phyloP scores from a whole-genome alignment of 306 rosid species.

The Dalbergia cultrata region DNA sequence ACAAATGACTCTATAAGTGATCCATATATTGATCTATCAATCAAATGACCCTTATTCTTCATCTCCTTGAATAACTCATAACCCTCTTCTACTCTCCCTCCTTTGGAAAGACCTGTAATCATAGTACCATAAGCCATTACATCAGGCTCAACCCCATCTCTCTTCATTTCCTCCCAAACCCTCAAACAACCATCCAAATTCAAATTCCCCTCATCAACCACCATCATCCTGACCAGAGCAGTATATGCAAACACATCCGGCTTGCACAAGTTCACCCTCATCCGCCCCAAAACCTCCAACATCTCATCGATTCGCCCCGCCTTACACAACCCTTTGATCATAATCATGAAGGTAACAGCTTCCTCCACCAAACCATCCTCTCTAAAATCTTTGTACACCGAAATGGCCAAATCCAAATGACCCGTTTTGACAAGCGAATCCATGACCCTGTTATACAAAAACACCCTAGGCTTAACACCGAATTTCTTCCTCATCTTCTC shows the following conservation, averaged over 20 bases:
- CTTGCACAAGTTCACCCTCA: slow-evolving; percentile 78
- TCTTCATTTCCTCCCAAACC: slow-evolving; percentile 89
- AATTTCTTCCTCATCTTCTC: slow-evolving; percentile 78
- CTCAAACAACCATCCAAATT: slow-evolving; percentile 71
- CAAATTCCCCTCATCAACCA: slow-evolving; percentile 64
- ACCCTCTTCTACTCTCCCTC: slow-evolving; percentile 69
- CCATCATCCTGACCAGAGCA: slow-evolving; percentile 62
- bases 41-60: slow-evolving; percentile 75
- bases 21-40: slow-evolving; percentile 80
- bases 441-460: slow-evolving; percentile 78
- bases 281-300: slow-evolving; percentile 64
- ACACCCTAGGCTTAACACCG: slow-evolving; percentile 78
- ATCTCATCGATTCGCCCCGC: slow-evolving; percentile 70
- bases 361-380: slow-evolving; percentile 78
- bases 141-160: slow-evolving; percentile 66
- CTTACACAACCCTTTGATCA: slow-evolving; percentile 82
- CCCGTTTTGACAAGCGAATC: slow-evolving; percentile 72
- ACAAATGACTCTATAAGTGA: slow-evolving; percentile 76
- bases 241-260: slow-evolving; percentile 90
- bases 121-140: slow-evolving; percentile 82
- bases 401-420: slow-evolving; percentile 70
- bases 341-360: slow-evolving; percentile 78
- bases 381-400: slow-evolving; percentile 73
- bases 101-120: slow-evolving; percentile 66
- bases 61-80: slow-evolving; percentile 77